Evolutionary conservation across 805 yeast genomes (phyloP).

Genomic region (Candida maltosa): DNA sequence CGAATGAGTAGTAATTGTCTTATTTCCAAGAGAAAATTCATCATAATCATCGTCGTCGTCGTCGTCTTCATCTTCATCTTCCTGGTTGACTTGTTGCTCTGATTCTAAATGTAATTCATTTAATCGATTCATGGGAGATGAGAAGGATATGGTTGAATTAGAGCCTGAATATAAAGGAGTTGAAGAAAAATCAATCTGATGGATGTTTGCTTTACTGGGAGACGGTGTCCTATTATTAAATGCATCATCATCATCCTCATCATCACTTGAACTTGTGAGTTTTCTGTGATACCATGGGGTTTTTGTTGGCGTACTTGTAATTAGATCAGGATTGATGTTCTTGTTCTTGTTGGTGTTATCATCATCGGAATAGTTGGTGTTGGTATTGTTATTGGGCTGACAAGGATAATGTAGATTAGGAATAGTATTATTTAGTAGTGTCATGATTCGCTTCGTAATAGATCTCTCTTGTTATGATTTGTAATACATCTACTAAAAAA

Average conservation of each 20-base stretch:
- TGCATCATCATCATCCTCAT: neutral
- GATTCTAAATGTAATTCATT: conserved; percentile 30
- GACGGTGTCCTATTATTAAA: conserved; percentile 6
- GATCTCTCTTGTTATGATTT: too few species aligned
- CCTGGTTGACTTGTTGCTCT: conserved; percentile 13
- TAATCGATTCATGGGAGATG: conserved; percentile 35
- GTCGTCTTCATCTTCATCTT: conserved; percentile 9
- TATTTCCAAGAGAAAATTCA: conserved; percentile 20
- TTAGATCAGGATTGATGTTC: neutral
- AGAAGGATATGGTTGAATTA: conserved; percentile 15
- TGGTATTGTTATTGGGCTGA: neutral
- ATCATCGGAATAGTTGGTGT: neutral
- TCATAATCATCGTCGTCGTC: conserved; percentile 11
- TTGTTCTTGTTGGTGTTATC: neutral
- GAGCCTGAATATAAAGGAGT: conserved; percentile 13
- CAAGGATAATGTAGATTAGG: too few species aligned
- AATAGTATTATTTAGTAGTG: too few species aligned
- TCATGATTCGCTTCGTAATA: too few species aligned
- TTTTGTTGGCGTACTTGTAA: conserved; percentile 1
- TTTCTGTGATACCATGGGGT: conserved; percentile 6
- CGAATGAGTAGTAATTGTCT: conserved; percentile 22
- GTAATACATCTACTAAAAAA: too few species aligned
- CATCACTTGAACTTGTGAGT: neutral
- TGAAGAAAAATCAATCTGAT: conserved; percentile 7
- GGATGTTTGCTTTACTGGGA: conserved; percentile 5